These are phyloP conservation scores for Corynascus novoguineensis DNA, from an alignment of 495 filamentous ascomycete species.

Conservation along the genomic window DNA sequence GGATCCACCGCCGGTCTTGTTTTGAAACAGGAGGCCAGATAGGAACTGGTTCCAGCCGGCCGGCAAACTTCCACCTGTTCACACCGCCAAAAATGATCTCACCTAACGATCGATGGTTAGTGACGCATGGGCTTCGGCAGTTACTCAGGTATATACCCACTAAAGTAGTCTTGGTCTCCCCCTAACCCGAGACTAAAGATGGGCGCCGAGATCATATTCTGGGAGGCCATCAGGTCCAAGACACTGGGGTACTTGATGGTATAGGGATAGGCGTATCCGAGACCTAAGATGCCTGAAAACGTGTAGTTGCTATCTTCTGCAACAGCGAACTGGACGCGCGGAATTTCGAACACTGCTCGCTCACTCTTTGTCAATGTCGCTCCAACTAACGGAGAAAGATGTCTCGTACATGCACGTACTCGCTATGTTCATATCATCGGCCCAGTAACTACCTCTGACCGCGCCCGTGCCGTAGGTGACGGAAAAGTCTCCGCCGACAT, in stretches of 20 bases:
- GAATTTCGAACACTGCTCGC: conserved; percentile 24
- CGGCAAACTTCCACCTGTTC: conserved; percentile 39
- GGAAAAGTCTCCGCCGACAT: conserved; percentile 31
- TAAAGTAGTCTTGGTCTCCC: conserved; percentile 38
- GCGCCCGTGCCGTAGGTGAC: conserved; percentile 40
- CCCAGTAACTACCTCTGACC: conserved; percentile 37
- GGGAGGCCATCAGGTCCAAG: conserved; percentile 55
- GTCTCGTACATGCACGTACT: conserved; percentile 23
- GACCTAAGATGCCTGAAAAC: conserved; percentile 38
- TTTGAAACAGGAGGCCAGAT: conserved; percentile 40
- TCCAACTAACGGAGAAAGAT: background rate
- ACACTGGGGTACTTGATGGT: conserved; percentile 58
- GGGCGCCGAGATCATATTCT: conserved; percentile 58
- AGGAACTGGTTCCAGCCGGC: conserved; percentile 37
- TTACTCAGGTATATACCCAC: conserved; percentile 14
- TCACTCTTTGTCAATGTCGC: background rate
- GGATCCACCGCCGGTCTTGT: conserved; percentile 33
- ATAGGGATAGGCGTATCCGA: conserved; percentile 38
- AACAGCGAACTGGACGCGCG: conserved; percentile 32
- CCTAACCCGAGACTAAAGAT: conserved; percentile 69
- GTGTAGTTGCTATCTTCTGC: conserved; percentile 39
- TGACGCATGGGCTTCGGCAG: background rate
- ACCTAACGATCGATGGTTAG: conserved; percentile 23
- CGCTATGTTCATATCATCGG: conserved; percentile 37
- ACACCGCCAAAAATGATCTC: conserved; percentile 45